Base-by-base conservation (phyloP, 352 stramenopile genomes). In the Saprolegnia diclina region DNA sequence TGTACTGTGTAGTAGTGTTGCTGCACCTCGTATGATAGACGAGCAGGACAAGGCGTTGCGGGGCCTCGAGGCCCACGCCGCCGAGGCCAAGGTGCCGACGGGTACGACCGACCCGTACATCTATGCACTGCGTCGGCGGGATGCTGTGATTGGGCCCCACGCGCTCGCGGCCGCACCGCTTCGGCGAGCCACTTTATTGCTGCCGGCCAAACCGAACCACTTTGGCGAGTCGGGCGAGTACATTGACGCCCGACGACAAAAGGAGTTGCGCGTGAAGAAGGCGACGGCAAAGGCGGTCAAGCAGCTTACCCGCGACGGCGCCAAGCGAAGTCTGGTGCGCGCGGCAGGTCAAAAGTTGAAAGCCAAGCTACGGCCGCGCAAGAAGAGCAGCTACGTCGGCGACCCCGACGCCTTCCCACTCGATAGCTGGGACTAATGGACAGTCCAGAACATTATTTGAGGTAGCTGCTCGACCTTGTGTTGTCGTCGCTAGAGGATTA, bases 251-350 rank as follows among this genome's bases (percentile, higher is more conserved):
- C 63, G 63, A 5, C 63, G 63, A 16, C 48, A 69, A 32, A 55
- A 50, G 18, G 63, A 69, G 61, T n/a, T 69, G 24, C 63, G 63
- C 48, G 63, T 69, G 35, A 69, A 59, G 35, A 59, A 62, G 61
- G 53, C 63, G 40, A 69, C 63, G 26, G 44, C 42, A 6, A 24
- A 38, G 14, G 63, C 63, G 4, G 63, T 69, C 44, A 69, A 69
- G 32, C 21, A 61, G 11, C 52, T 69, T 61, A 45, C 52, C 19
- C 52, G 45, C 10, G 63, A 61, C 10, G 63, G 63, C 18, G 11
- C 16, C 10, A 61, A 61, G 37, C 63, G 45, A 32, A 45, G n/a
- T 18, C 52, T 14, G 26, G 63, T 69, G 14, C 19, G 32, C 10
- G 18, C 21, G 16, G 63, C 63, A 16, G 24, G 63, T 14, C 42